Evolutionary conservation across 805 yeast genomes (phyloP).

Genomic region (Candida schatavii): DNA sequence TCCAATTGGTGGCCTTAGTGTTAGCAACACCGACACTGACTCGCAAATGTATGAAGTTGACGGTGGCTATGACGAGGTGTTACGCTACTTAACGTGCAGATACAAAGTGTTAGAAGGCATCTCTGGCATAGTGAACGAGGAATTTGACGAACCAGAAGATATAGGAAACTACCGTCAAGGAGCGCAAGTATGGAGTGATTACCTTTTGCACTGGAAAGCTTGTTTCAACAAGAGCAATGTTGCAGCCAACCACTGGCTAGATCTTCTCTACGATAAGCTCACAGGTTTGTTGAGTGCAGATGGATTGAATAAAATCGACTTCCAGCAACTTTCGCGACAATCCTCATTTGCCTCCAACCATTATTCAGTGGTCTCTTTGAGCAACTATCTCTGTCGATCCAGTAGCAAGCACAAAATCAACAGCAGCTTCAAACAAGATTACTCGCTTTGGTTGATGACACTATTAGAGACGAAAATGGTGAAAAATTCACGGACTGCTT

Average conservation of each 20-base stretch:
- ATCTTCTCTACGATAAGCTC: conserved; percentile 21
- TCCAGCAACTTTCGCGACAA: conserved; percentile 12
- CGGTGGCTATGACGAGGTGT: conserved; percentile 17
- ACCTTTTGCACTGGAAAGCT: conserved; percentile 17
- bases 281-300: conserved; percentile 15
- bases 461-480: conserved; percentile 15
- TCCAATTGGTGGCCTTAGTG: neutral
- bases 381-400: conserved; percentile 25
- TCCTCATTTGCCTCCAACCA: conserved; percentile 23
- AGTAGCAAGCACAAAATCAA: conserved; percentile 15
- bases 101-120: conserved; percentile 31
- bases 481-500: conserved; percentile 1
- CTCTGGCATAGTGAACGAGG: conserved; percentile 12
- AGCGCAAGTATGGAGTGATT: conserved; percentile 31
- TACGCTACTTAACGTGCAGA: conserved; percentile 31
- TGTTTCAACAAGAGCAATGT: conserved; percentile 26
- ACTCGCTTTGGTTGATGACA: conserved; percentile 19
- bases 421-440: conserved; percentile 23
- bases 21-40: neutral
- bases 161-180: conserved; percentile 8
- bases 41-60: neutral
- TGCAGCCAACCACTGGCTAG: conserved; percentile 35
- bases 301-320: conserved; percentile 14
- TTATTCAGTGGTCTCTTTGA: conserved; percentile 21
- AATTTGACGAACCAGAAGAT: neutral